A percentile compares a stretch with the other conserved stretches of the same genome.
These are phyloP conservation scores for Phytophthora pistaciae DNA, from an alignment of 352 stramenopile genomes.

Conservation along the genomic window DNA sequence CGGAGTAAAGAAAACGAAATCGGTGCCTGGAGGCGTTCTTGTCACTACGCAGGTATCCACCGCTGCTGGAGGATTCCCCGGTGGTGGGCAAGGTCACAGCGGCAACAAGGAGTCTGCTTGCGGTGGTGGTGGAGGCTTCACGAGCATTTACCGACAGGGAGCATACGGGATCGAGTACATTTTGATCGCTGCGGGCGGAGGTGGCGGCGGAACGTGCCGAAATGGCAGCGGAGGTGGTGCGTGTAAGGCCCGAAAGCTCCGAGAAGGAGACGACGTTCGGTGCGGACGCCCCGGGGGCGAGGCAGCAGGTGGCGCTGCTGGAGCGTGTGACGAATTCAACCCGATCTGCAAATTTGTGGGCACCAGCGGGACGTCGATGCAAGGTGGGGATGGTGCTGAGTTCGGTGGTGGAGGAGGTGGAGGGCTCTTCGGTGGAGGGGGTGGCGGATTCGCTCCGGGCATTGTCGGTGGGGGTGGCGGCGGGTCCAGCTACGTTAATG, in stretches of 20 bases:
- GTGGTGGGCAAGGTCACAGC: slow-evolving; percentile 65
- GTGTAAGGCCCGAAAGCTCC: slow-evolving; percentile 28
- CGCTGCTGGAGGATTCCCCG: slow-evolving; percentile 53
- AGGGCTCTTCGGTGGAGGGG: slow-evolving; percentile 71
- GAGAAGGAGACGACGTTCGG: slow-evolving; percentile 57
- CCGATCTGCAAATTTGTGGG: slow-evolving; percentile 70
- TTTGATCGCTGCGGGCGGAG: slow-evolving; percentile 68
- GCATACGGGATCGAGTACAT: slow-evolving; percentile 77
- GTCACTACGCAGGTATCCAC: slow-evolving; percentile 60
- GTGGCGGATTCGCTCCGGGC: slow-evolving; percentile 73
- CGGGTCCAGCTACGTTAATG: slow-evolving; percentile 73
- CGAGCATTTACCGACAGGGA: slow-evolving; percentile 71
- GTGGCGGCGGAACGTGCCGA: slow-evolving; percentile 76
- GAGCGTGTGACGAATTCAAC: slow-evolving; percentile 67
- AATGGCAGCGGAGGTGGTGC: slow-evolving; percentile 56
- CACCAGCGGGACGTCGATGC: slow-evolving; percentile 55
- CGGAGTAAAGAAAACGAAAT: slow-evolving; percentile 24
- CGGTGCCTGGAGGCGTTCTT: slow-evolving; percentile 21
- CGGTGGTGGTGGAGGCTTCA: slow-evolving; percentile 75
- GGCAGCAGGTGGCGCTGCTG: slow-evolving; percentile 48
- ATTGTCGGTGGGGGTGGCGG: slow-evolving; percentile 76
- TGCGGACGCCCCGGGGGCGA: slow-evolving; percentile 59
- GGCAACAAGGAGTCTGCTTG: slow-evolving; percentile 79
- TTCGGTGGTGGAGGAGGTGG: slow-evolving; percentile 76
- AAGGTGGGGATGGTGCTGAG: slow-evolving; percentile 75